Percentiles rank a stretch among this genome's conserved stretches.
Conservation (phyloP, 768 basidiomycete genomes). For the Termitomyces sp. region DNA sequence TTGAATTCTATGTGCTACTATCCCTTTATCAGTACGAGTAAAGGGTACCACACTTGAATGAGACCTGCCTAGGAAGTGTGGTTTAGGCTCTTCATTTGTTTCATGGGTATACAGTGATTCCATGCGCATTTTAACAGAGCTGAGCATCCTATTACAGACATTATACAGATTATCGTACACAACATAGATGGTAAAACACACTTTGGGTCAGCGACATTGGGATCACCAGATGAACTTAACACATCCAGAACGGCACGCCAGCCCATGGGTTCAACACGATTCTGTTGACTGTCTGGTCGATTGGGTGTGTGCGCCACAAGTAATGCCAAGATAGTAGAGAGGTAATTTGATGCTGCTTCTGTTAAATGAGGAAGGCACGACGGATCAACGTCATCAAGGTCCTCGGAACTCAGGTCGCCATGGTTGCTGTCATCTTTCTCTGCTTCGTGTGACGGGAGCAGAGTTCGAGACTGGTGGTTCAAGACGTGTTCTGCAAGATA, state of each 20-base stretch:
- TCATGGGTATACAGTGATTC: constrained; percentile 8
- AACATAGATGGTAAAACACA: constrained; percentile 20
- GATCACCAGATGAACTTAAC: constrained; percentile 36
- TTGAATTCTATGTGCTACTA: constrained; percentile 10
- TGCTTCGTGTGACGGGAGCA: constrained; percentile 8
- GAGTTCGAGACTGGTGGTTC: constrained; percentile 16
- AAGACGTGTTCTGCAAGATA: constrained; percentile 37
- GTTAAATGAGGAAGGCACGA: constrained; percentile 34
- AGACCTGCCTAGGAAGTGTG: constrained; percentile 12
- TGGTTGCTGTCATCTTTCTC: background rate
- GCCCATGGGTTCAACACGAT: constrained; percentile 53
- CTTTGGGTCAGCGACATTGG: constrained; percentile 29
- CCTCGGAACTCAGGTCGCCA: constrained; percentile 10
- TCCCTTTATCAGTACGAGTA: constrained; percentile 3
- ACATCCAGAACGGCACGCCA: constrained; percentile 64
- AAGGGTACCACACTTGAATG: background rate
- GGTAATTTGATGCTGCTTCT: constrained; percentile 34
- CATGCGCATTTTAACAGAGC: constrained; percentile 17
- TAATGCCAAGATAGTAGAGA: constrained; percentile 48
- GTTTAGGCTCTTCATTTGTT: background rate
- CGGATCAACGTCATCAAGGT: constrained; percentile 19
- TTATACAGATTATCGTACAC: constrained; percentile 2
- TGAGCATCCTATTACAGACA: constrained; percentile 15
- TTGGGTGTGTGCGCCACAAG: constrained; percentile 53
- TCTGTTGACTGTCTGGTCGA: constrained; percentile 56